These are phyloP conservation scores for Elaeis guineensis DNA, from an alignment of 176 grass and related monocot species.

Conservation along the genomic window DNA sequence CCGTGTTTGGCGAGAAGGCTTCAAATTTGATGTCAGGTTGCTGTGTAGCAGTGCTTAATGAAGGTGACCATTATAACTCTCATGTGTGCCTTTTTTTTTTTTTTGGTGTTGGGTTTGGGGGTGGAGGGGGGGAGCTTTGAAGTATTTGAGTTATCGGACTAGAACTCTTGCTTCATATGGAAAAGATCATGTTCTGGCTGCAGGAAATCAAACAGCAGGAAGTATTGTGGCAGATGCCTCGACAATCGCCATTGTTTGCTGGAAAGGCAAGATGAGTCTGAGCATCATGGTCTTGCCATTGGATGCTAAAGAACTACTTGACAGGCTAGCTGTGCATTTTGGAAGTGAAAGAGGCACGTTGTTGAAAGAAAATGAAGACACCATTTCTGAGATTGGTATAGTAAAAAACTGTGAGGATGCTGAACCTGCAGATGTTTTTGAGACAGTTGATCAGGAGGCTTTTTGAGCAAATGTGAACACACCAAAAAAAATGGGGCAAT, in stretches of 20 bases:
- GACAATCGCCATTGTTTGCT: constrained; percentile 66
- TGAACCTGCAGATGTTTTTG: constrained; percentile 1
- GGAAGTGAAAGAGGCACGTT: constrained; percentile 21
- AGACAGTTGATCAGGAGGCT: constrained; percentile 10
- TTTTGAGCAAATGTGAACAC: constrained; percentile 14
- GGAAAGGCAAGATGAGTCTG: constrained; percentile 95
- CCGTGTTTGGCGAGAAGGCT: constrained; percentile 52
- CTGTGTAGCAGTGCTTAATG: constrained; percentile 52
- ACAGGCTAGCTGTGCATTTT: constrained; percentile 56
- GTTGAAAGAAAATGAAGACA: constrained; percentile 5
- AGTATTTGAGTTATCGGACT: too few relatives aligned
- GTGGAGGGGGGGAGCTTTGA: neutral
- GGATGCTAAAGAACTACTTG: constrained; percentile 74
- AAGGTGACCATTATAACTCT: constrained; percentile 37
- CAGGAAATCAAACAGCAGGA: constrained; percentile 38
- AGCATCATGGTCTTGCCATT: constrained; percentile 73
- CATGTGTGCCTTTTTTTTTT: neutral
- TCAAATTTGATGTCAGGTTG: constrained; percentile 60
- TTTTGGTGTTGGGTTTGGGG: too few relatives aligned
- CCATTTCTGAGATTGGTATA: constrained; percentile 10
- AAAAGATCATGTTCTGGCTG: neutral
- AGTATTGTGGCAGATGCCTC: constrained; percentile 44
- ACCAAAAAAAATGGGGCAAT: too few relatives aligned
- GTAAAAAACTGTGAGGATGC: constrained; percentile 1
- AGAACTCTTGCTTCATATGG: too few relatives aligned